Conservation (phyloP, 768 basidiomycete species). For the Boletus rufocinnamomeus region DNA sequence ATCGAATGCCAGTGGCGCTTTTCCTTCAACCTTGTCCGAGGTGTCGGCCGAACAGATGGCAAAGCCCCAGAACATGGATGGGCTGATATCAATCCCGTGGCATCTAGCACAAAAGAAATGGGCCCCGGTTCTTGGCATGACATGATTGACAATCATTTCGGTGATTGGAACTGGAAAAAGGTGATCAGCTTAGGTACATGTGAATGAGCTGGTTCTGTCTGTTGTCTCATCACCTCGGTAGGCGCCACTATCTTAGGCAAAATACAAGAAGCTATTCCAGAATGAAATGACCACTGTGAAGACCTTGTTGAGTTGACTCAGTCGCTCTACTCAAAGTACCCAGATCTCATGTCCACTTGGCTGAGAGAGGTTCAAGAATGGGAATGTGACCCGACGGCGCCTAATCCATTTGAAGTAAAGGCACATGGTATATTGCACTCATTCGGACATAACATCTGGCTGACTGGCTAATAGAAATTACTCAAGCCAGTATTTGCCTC, state of each 20-base stretch:
- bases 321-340: not conserved
- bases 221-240: not conserved
- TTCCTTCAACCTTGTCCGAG: not conserved
- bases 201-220: no score
- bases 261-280: not conserved
- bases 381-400: not conserved
- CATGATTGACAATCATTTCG: not conserved
- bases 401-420: not conserved
- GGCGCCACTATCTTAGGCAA: not conserved
- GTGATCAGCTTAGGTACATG: no score
- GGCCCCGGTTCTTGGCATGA: conserved; percentile 20
- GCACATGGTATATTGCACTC: not conserved
- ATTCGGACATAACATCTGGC: not conserved
- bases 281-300: not conserved
- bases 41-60: conserved; percentile 2
- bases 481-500: not conserved
- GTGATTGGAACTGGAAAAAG: not conserved
- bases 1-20: not conserved
- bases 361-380: not conserved
- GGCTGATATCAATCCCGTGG: conserved; percentile 36
- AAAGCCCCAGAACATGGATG: conserved; percentile 42
- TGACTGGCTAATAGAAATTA: not conserved
- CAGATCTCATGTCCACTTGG: not conserved
- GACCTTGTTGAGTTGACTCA: not conserved
- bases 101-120: conserved; percentile 40